Conservation (phyloP, 139 green algal genomes). For the Yamagishiella unicocca region DNA sequence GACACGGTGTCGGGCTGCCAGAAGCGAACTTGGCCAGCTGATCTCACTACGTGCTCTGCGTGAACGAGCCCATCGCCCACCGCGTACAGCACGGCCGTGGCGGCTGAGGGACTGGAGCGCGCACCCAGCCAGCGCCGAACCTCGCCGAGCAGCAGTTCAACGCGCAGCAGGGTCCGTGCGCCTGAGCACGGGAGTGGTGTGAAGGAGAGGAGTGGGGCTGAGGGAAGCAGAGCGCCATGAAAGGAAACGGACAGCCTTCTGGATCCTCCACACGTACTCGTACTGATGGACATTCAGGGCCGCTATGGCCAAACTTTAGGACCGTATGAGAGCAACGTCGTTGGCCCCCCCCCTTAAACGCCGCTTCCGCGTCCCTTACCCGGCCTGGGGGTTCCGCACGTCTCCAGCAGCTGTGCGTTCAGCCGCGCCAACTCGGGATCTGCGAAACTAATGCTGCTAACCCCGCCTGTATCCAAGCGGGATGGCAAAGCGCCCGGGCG, state of each 20-base stretch:
- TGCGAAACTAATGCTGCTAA: not conserved
- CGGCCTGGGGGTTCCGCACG: not conserved
- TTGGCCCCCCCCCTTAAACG: not conserved
- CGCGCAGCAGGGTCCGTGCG: not conserved
- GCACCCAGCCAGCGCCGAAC: slow-evolving; percentile 8
- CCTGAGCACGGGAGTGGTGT: not conserved
- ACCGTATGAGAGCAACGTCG: too few relatives aligned
- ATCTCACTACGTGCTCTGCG: slow-evolving; percentile 20
- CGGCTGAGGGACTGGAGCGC: not conserved
- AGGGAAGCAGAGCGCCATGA: not conserved
- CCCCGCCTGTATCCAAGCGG: too few relatives aligned
- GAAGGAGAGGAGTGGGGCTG: too few relatives aligned
- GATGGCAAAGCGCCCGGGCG: too few relatives aligned
- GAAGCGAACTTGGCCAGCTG: slow-evolving; percentile 21
- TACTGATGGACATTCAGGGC: too few relatives aligned
- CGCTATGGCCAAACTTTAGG: too few relatives aligned
- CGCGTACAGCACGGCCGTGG: slow-evolving; percentile 19
- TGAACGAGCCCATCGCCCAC: slow-evolving; percentile 21
- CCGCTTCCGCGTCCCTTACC: not conserved
- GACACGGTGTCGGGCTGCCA: slow-evolving; percentile 36
- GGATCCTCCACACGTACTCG: too few relatives aligned
- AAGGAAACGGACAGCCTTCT: not conserved
- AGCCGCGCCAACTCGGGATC: not conserved
- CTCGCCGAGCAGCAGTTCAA: slow-evolving; percentile 10
- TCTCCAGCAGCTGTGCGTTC: slow-evolving; percentile 7